Conservation (phyloP, 176 grass and related monocot genomes). For the Otatea glauca region DNA sequence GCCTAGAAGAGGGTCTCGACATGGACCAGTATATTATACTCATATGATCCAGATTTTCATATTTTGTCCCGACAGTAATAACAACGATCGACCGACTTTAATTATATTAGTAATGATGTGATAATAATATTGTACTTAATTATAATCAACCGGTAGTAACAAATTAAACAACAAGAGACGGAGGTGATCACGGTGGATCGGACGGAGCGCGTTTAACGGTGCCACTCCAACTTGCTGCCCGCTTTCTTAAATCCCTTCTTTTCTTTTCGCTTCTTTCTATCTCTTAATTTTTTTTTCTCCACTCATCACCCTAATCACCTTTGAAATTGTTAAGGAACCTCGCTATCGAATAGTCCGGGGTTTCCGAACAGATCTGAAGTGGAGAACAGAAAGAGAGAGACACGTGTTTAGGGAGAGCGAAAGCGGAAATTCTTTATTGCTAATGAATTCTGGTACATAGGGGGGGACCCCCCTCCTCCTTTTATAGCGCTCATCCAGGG, state of each 20-base stretch:
- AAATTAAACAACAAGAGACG: slow-evolving; percentile 45
- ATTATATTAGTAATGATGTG: slow-evolving; percentile 32
- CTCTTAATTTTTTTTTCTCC: slow-evolving; percentile 40
- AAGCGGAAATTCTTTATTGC: too few species aligned
- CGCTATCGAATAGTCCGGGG: too few species aligned
- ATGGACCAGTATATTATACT: too few species aligned
- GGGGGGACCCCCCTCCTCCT: too few species aligned
- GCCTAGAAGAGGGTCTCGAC: too few species aligned
- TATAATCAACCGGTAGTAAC: slow-evolving; percentile 32
- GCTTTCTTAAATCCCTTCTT: slow-evolving; percentile 5
- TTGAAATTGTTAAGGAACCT: too few species aligned
- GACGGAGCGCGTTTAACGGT: slow-evolving; percentile 44
- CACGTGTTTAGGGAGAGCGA: too few species aligned
- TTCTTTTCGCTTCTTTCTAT: neutral
- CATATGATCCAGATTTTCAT: too few species aligned
- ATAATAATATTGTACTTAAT: slow-evolving; percentile 14
- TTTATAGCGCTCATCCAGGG: too few species aligned
- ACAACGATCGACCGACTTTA: neutral
- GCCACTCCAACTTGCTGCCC: slow-evolving; percentile 59
- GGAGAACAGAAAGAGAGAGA: too few species aligned
- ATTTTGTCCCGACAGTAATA: neutral
- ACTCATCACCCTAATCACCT: slow-evolving; percentile 57
- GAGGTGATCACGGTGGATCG: neutral
- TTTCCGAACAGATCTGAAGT: too few species aligned
- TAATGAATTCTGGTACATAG: too few species aligned